These are phyloP conservation scores for Kluyveromyces siamensis DNA, from an alignment of 805 yeast genomes.

Conservation along the genomic window DNA sequence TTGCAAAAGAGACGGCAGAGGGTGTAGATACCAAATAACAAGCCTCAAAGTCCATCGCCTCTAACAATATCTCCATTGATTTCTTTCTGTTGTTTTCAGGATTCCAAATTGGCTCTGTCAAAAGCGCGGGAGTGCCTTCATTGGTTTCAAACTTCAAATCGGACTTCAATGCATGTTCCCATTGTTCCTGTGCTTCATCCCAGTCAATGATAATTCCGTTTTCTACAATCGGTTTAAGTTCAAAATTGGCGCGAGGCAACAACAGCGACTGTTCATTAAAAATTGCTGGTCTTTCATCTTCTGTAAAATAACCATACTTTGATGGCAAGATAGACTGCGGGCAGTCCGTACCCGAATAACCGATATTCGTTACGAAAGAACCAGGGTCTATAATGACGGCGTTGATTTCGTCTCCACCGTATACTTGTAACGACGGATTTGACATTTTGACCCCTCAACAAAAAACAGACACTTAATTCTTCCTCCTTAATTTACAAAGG, in stretches of 20 bases:
- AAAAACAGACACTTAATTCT: not conserved
- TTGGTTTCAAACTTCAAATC: constrained; percentile 38
- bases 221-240: constrained; percentile 47
- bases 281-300: constrained; percentile 16
- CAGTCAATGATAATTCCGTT: constrained; percentile 68
- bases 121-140: constrained; percentile 46
- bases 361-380: constrained; percentile 70
- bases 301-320: constrained; percentile 36
- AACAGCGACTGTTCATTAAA: constrained; percentile 36
- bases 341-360: constrained; percentile 87
- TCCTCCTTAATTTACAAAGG: too few species aligned
- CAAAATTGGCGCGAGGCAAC: constrained; percentile 43
- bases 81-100: constrained; percentile 54
- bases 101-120: constrained; percentile 88
- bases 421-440: constrained; percentile 39
- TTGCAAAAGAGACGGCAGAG: constrained; percentile 81
- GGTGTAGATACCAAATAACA: constrained; percentile 74
- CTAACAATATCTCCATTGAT: constrained; percentile 65
- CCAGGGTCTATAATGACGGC: constrained; percentile 93
- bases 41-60: constrained; percentile 65
- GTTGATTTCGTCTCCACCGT: constrained; percentile 71
- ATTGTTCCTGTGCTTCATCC: constrained; percentile 77
- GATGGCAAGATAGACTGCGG: constrained; percentile 76
- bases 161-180: constrained; percentile 48
- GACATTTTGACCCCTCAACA: constrained; percentile 15